Evolutionary conservation across 495 filamentous ascomycete species (phyloP), one percentile per base, ranked within the genome.

Genomic region (Aspergillus steynii): DNA sequence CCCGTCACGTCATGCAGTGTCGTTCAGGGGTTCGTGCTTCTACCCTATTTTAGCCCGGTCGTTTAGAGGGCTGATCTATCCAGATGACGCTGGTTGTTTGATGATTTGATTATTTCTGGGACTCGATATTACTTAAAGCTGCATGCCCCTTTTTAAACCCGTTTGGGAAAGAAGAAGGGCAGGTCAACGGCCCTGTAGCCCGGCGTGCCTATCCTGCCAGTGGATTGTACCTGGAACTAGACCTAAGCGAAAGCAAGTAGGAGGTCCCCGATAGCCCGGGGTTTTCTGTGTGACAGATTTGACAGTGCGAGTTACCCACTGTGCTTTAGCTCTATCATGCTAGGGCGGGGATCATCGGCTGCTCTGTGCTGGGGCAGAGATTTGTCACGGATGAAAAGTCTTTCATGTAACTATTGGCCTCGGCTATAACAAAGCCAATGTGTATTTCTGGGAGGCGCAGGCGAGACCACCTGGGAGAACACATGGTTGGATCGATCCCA

Each of bases 1-100:
- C 67, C 70, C 63, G 62, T 69, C 63, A 69, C 62, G 58, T 65
- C 64, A 61, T 61, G 61, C 12, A 45, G 53, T 37, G 50, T 27
- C 29, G 48, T 57, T 60, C 58, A 61, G 64, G 66, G 66, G 61
- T 59, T 65, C 60, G 62, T 65, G 59, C 68, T 61, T 65, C 31
- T 59, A 48, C 57, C 51, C 59, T 68, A 55, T 51, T 55, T 56
- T 60, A 54, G 32, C 20, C 32, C 47, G 26, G 4, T 58, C 15
- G 7, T 59, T 26, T 29, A 7, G 20, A 27, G 27, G 32, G 48
- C 45, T n/a, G 48, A 42, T 53, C 50, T 37, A 42, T 34, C 9
- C 31, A 34, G 31, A 34, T 34, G 2, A 9, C 5, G 31, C 6
- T 42, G 37, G 3, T 42, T 42, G 37, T 12, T 42, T 42, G 37